Evolutionary conservation across 2,329 filamentous ascomycete genomes (phyloP), one percentile per base, ranked within the genome.

Genomic region (Mycosphaerella arachidis): DNA sequence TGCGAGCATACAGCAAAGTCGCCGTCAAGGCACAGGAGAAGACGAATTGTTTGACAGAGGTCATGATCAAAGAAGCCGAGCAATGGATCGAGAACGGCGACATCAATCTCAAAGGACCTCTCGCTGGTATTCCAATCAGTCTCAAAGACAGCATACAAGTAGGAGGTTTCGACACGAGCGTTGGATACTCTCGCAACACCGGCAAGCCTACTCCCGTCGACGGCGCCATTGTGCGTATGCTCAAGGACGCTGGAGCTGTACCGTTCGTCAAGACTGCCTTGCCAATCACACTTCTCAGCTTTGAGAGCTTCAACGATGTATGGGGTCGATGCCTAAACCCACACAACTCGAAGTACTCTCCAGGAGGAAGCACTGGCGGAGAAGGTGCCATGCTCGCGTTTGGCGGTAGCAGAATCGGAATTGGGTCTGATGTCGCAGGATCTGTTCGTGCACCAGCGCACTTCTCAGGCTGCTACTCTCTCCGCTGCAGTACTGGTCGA

Each of bases 191-290:
- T 37, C 78, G 80, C 55, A 85, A 91, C 65, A 84, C 86, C 0
- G 85, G 85, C 53, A 90, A 92, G 68, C 87, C 87, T 13, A 78
- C 81, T 40, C 58, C 73, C 0, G 75, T 83, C 30, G 92, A 97
- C 76, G 91, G 92, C 0, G 79, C 85, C 1, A 84, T 91, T 69
- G 87, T 90, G 24, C 84, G 82, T 58, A 75, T 97, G 46, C 80
- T 97, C 55, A 96, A 96, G 71, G 89, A 94, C 71, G 91, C 91
- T 56, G 84, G 92, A 24, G 92, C 92, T 0, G 82, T 97, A 1
- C 92, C 92, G 0, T 96, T 96, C 72, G 91, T 92, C 64, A 97
- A 97, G 80, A 97, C 92, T 0, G 94, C 94, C 63, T 74, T 95
- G 1, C 93, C 92, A 5, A 89, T 93, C 58, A 96, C 92, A 0